Evolutionary conservation across 2,329 filamentous ascomycete genomes (phyloP), one percentile per base, ranked within the genome.

Genomic region (Hypoxylon sp.): DNA sequence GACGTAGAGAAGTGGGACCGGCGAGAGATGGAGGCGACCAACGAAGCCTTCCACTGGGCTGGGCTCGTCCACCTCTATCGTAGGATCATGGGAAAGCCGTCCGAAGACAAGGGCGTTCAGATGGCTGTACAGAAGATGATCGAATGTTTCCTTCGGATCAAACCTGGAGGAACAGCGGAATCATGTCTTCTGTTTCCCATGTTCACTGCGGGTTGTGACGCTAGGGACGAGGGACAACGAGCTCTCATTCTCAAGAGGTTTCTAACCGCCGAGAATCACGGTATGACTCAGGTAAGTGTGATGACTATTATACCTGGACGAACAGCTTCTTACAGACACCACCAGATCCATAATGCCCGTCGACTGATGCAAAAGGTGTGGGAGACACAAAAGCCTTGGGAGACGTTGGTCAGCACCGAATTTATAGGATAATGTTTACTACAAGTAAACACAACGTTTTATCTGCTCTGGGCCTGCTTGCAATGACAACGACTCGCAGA

Each of bases 181-280:
- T 87, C 85, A 7, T 91, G 89, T 67, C 76, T 91, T 15, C 73
- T 95, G 33, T 93, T 95, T 63, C 91, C 91, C 0, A 86, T 95
- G 75, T 95, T 95, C 73, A 90, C 89, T 1, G 91, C 91, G 1
- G 91, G 91, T 0, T 93, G 90, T 64, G 89, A 95, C 71, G 85
- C 87, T 1, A 76, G 77, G 52, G 82, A 86, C 45, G 68, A 77
- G 27, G 74, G 73, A 2, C 83, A 88, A 65, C 79, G 86, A 46
- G 75, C 76, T 20, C 80, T 84, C 67, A 84, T 94, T 31, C 76
- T 90, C 67, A 82, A 85, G 64, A 79, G 90, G 43, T 79, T 95
- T 69, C 79, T 80, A 70, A 81, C 81, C 15, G 83, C 91, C 1
- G 90, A 94, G 74, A 84, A 82, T 4, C 87, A 88, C 62, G 91